Conservation (phyloP, 768 basidiomycete genomes). For the Roridomyces roridus region DNA sequence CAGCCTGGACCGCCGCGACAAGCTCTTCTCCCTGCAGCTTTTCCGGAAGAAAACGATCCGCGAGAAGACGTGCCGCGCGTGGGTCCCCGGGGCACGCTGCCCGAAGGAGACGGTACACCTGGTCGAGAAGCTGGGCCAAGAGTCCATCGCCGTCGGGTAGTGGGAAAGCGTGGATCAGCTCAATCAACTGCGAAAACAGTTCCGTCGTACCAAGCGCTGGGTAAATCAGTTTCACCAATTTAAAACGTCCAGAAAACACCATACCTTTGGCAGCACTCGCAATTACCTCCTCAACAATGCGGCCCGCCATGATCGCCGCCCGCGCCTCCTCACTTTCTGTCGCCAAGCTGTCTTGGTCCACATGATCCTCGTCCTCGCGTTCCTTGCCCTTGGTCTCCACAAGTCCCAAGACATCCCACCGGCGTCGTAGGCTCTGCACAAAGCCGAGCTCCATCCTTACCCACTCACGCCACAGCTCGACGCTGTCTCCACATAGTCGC, state of each 20-base stretch:
- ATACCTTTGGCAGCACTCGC: constrained; percentile 75
- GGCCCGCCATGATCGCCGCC: constrained; percentile 75
- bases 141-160: constrained; percentile 40
- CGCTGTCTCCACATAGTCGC: constrained; percentile 73
- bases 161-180: constrained; percentile 42
- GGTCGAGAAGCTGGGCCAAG: constrained; percentile 31
- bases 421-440: constrained; percentile 75
- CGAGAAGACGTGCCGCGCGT: constrained; percentile 43
- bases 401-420: constrained; percentile 85
- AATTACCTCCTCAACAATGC: constrained; percentile 81
- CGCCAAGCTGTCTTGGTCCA: constrained; percentile 45
- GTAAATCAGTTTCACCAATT: background rate
- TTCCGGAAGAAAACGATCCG: constrained; percentile 37
- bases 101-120: constrained; percentile 44
- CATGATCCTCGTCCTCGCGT: constrained; percentile 33
- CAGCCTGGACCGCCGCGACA: constrained; percentile 43
- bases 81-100: constrained; percentile 39
- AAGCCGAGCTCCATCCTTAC: constrained; percentile 90
- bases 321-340: constrained; percentile 63
- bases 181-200: constrained; percentile 46
- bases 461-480: constrained; percentile 88
- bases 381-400: constrained; percentile 35
- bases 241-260: constrained; percentile 1
- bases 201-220: constrained; percentile 49
- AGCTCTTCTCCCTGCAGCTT: constrained; percentile 39